Base-by-base conservation (phyloP, 306 rosid species). In the Cucumis melo region DNA sequence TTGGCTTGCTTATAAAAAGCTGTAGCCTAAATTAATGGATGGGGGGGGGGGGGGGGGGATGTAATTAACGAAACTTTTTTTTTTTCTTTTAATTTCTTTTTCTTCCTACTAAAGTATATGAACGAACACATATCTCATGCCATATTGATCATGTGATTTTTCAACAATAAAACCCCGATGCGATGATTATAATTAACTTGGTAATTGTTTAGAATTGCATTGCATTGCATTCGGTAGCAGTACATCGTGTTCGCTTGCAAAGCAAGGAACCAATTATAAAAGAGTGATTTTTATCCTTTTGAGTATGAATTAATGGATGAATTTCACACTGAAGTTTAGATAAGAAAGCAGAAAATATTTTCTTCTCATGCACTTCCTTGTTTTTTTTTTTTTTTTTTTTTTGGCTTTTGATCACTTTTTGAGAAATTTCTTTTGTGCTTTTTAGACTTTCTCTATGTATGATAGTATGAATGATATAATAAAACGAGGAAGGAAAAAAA, bases 1-100 rank as follows among this genome's bases (percentile, higher is more conserved):
- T 86, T 60, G 97, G 92, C 29, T 83, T 94, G 76, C 89, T 94
- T 53, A 63, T 90, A 0, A 90, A 46, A 90, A 80, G 87, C 88
- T 77, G 87, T 90, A 2, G 82, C 94, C 76, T 78, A 82, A 13
- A 54, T 41, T n/a, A n/a, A n/a, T n/a, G n/a, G n/a, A n/a, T n/a
- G n/a, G n/a, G n/a, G n/a, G n/a, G n/a, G n/a, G n/a, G n/a, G n/a
- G 29, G 29, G 29, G 20, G 84, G 56, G 84, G 84, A 80, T 86
- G 74, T 78, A 82, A 50, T 3, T 3, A 3, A 72, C 85, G 78
- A 77, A 53, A 55, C 56, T 46, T 70, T 24, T 24, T 72, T 14
- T 6, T 46, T 21, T 70, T 5, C 24, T 2, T 13, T 13, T 12
- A 27, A 1, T 46, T 23, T 46, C 23, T 48, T 3, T 21, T 20